These are phyloP conservation scores for Rhizoclosmatium globosum DNA, from an alignment of 192 early-diverging fungal species.

Conservation along the genomic window DNA sequence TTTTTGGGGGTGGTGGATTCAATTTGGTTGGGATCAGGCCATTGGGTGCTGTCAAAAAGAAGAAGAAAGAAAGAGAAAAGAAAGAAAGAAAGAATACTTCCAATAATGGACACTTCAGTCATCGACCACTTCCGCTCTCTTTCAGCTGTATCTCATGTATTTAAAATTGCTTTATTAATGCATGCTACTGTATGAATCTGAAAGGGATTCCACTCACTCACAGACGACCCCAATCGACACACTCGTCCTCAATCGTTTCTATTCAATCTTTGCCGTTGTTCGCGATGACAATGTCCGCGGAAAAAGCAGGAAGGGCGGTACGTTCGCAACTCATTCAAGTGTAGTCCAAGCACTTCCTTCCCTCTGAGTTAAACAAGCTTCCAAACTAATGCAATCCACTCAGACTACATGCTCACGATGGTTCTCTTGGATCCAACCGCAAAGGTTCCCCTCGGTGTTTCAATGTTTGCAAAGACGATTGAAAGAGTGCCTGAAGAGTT, in stretches of 20 bases:
- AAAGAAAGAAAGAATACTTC: too few relatives aligned
- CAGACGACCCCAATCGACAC: neutral
- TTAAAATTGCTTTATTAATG: too few relatives aligned
- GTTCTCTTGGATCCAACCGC: neutral
- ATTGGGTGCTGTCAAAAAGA: neutral
- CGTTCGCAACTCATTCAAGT: neutral
- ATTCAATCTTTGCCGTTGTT: neutral
- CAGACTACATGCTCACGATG: slow-evolving; percentile 15
- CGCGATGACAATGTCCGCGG: neutral
- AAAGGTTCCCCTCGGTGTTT: neutral
- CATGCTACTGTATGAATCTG: too few relatives aligned
- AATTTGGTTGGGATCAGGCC: neutral
- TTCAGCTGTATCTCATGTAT: too few relatives aligned
- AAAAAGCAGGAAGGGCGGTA: neutral
- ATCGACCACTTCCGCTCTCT: too few relatives aligned
- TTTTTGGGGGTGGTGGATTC: neutral
- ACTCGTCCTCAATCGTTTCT: neutral
- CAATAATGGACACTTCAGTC: too few relatives aligned
- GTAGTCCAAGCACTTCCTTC: neutral
- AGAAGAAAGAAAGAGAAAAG: too few relatives aligned
- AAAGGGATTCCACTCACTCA: too few relatives aligned
- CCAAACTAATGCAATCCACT: neutral
- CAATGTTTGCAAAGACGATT: neutral
- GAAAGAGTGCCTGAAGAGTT: neutral
- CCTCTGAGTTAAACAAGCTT: neutral